These are phyloP conservation scores for Clitoria ternatea DNA, from an alignment of 306 rosid genomes.

Conservation along the genomic window DNA sequence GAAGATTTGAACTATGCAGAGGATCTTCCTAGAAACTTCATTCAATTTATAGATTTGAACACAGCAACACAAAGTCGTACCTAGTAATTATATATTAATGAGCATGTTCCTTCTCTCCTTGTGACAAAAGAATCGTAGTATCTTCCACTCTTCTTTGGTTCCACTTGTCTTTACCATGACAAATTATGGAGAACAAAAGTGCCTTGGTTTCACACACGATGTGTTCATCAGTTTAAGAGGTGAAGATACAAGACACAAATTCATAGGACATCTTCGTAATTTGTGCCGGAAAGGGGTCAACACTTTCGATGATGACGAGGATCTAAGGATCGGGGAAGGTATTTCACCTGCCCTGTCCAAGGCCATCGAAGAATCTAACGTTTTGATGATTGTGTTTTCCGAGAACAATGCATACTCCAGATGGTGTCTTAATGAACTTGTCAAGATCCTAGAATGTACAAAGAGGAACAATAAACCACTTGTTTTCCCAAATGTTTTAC, in stretches of 20 bases:
- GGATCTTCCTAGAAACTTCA: no score
- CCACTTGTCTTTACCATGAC: no score
- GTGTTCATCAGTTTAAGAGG: slow-evolving; percentile 6
- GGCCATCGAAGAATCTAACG: background rate
- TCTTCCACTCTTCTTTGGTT: no score
- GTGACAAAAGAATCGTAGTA: no score
- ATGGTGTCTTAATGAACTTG: slow-evolving; percentile 19
- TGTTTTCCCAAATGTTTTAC: background rate
- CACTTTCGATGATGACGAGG: background rate
- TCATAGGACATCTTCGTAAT: background rate
- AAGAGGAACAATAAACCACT: background rate
- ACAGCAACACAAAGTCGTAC: no score
- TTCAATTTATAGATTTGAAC: no score
- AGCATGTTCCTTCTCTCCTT: no score
- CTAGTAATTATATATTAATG: no score
- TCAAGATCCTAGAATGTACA: background rate
- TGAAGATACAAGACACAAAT: background rate
- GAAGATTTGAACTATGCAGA: no score
- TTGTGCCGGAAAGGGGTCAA: background rate
- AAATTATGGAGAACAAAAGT: background rate
- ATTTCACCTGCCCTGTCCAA: background rate
- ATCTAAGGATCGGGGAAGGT: background rate
- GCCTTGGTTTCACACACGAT: background rate
- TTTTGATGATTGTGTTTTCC: background rate
- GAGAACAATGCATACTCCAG: background rate